These are phyloP conservation scores for Collariella sp. DNA, from an alignment of 495 filamentous ascomycete species.

Conservation along the genomic window DNA sequence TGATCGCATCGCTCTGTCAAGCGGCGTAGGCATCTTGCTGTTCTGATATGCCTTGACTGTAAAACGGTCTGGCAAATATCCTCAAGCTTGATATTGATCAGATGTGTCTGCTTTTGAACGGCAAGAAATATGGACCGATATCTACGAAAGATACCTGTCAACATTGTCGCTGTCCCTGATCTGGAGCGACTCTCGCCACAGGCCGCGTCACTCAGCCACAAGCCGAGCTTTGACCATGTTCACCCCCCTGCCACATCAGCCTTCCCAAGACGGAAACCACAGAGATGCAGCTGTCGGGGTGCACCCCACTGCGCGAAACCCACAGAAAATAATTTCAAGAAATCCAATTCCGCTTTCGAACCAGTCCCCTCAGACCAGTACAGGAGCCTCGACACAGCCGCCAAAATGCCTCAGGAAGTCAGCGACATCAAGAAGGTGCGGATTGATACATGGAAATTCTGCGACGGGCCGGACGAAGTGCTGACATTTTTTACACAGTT, in stretches of 20 bases:
- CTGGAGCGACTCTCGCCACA: slow-evolving; percentile 14
- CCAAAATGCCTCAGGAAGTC: slow-evolving; percentile 93
- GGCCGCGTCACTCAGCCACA: slow-evolving; percentile 17
- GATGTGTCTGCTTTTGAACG: no score
- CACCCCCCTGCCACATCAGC: not conserved
- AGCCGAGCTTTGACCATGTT: slow-evolving; percentile 9
- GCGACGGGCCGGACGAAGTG: not conserved
- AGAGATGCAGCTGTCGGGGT: slow-evolving; percentile 5
- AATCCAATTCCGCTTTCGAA: slow-evolving; percentile 26
- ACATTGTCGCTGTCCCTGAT: not conserved
- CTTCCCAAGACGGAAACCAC: not conserved
- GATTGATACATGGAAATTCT: not conserved
- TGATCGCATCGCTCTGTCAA: slow-evolving; percentile 72
- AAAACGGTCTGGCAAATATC: not conserved
- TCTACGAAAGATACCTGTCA: not conserved
- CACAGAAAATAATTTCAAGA: slow-evolving; percentile 31
- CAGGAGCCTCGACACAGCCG: slow-evolving; percentile 29
- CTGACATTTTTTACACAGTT: slow-evolving; percentile 54
- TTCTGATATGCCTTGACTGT: not conserved
- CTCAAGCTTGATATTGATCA: no score
- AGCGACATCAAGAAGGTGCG: slow-evolving; percentile 85
- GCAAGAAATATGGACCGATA: not conserved
- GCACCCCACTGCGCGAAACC: slow-evolving; percentile 15
- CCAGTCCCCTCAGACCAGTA: slow-evolving; percentile 21
- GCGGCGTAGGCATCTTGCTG: slow-evolving; percentile 58